Evolutionary conservation across 2,329 filamentous ascomycete genomes (phyloP).

Genomic region (Leptographium flavum): DNA sequence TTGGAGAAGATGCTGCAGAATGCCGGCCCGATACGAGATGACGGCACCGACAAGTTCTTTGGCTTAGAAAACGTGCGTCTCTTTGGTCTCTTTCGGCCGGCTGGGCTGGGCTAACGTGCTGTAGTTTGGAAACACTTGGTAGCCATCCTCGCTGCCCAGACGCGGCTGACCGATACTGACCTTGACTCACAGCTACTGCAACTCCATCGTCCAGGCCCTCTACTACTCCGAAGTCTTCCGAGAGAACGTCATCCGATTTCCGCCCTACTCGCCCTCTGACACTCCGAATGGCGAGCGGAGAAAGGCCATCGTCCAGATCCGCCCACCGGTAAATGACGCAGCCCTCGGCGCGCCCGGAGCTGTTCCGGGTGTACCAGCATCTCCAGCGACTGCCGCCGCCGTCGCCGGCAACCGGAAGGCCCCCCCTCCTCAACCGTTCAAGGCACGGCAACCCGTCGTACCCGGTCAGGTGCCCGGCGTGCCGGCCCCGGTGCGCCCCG

Average conservation of each 20-base stretch:
- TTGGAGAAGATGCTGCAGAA: constrained; percentile 65
- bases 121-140: constrained; percentile 97
- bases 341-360: constrained; percentile 4
- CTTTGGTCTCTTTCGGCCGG: not conserved
- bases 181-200: constrained; percentile 61
- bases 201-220: constrained; percentile 93
- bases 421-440: constrained; percentile 39
- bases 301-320: constrained; percentile 47
- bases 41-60: constrained; percentile 97
- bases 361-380: constrained; percentile 23
- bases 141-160: constrained; percentile 16
- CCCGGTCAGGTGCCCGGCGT: constrained; percentile 35
- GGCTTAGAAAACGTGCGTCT: constrained; percentile 86
- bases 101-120: constrained; percentile 25
- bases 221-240: constrained; percentile 93
- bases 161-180: not conserved
- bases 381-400: constrained; percentile 12
- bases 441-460: constrained; percentile 40
- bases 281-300: constrained; percentile 45
- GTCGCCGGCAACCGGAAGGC: constrained; percentile 24
- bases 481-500: constrained; percentile 49
- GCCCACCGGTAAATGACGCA: constrained; percentile 36
- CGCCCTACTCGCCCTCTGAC: constrained; percentile 55
- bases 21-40: constrained; percentile 64
- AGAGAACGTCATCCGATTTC: constrained; percentile 87